Evolutionary conservation across 345 rosid species (phyloP).

Genomic region (Eucalyptus viminalis): DNA sequence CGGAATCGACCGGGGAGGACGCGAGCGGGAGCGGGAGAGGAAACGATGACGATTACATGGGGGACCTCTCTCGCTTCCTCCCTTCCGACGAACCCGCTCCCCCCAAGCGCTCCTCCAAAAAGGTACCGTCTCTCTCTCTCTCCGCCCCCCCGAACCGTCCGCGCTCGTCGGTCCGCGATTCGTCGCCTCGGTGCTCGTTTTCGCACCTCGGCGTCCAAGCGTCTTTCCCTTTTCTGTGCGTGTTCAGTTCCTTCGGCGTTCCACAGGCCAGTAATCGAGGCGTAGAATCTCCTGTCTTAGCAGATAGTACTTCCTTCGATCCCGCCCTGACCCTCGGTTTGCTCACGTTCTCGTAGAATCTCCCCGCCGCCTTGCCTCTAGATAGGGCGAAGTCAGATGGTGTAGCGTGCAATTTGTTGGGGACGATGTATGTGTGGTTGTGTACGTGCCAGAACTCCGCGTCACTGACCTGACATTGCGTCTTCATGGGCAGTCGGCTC

Average conservation of each 20-base stretch:
- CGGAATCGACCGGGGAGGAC: not conserved
- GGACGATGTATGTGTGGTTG: not conserved
- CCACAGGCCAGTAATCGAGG: not conserved
- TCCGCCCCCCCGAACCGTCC: not conserved
- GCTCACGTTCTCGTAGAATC: not conserved
- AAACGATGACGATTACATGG: conserved; percentile 77
- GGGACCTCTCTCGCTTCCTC: conserved; percentile 67
- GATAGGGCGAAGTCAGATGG: not conserved
- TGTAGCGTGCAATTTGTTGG: not conserved
- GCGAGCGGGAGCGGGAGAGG: not conserved
- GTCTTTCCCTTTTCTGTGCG: not conserved
- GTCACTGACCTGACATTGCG: not conserved
- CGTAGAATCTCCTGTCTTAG: not conserved
- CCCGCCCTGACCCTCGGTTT: not conserved
- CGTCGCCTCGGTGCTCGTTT: not conserved
- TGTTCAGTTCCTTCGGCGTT: not conserved
- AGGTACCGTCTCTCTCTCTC: conserved; percentile 11
- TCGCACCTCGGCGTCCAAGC: not conserved
- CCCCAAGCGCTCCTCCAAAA: conserved; percentile 16
- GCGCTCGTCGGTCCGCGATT: not conserved
- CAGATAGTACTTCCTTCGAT: not conserved
- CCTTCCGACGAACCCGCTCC: conserved; percentile 32
- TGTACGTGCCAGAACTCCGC: not conserved
- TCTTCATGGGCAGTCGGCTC: not conserved
- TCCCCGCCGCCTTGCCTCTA: not conserved